These are phyloP conservation scores for Triangularia setosa DNA, from an alignment of 2,329 filamentous ascomycete genomes.

Conservation along the genomic window DNA sequence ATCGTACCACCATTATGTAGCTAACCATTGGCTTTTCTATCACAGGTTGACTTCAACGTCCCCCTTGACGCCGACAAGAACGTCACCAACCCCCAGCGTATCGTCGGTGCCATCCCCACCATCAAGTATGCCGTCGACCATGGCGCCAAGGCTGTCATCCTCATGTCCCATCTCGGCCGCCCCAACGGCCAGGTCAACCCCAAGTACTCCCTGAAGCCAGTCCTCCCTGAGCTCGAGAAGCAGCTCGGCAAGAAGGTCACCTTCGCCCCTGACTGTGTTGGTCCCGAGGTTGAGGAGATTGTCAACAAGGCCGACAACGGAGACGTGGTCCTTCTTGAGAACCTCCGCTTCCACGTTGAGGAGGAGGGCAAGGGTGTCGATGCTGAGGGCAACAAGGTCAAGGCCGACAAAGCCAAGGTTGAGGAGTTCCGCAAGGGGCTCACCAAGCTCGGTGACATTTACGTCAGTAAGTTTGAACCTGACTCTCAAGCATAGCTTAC, in stretches of 20 bases:
- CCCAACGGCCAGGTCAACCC: conserved; percentile 84
- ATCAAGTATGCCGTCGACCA: conserved; percentile 92
- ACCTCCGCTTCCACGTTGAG: conserved; percentile 96
- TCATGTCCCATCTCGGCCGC: conserved; percentile 98
- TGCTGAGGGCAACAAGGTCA: conserved; percentile 91
- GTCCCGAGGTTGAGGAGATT: conserved; percentile 81
- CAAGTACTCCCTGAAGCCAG: conserved; percentile 93
- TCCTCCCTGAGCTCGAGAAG: conserved; percentile 88
- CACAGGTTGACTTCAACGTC: conserved; percentile 98
- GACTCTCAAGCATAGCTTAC: neutral
- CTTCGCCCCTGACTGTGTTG: conserved; percentile 88
- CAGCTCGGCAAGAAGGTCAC: conserved; percentile 78
- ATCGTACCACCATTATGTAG: neutral
- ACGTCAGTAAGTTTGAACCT: conserved; percentile 68
- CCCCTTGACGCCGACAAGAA: conserved; percentile 90
- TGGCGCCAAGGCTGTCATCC: conserved; percentile 84
- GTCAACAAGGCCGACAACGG: conserved; percentile 80
- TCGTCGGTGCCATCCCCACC: conserved; percentile 89
- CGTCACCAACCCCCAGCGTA: conserved; percentile 97
- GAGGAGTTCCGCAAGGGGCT: conserved; percentile 91
- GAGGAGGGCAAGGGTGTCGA: conserved; percentile 97
- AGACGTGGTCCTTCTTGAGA: conserved; percentile 88
- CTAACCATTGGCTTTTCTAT: conserved; percentile 4
- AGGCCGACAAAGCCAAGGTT: conserved; percentile 91
- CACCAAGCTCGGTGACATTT: conserved; percentile 91